Percentiles rank a stretch among this genome's conserved stretches.
Evolutionary conservation across 108 stramenopile genomes (phyloP).

Genomic region (Poteriospumella lacustris): DNA sequence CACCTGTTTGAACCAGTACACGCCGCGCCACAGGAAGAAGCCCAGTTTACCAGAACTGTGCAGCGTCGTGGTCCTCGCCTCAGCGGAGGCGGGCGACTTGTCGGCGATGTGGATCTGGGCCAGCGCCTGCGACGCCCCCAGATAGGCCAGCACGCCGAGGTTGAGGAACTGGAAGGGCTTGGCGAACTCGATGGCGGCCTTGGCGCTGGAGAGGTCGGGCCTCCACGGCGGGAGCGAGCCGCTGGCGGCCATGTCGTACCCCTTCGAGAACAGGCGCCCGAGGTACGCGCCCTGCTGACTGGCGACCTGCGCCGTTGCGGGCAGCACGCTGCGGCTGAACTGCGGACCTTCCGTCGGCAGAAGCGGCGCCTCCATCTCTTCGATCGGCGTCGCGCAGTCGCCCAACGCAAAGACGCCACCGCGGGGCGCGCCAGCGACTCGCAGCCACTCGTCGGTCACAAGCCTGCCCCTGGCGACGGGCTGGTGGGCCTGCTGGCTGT

Average conservation of each 20-base stretch:
- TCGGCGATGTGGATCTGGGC: constrained; percentile 41
- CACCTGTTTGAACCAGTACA: constrained; percentile 84
- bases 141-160: constrained; percentile 86
- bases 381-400: constrained; percentile 71
- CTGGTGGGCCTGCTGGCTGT: constrained; percentile 39
- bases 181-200: constrained; percentile 54
- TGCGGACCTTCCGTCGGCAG: no score
- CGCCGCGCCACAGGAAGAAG: constrained; percentile 54
- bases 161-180: constrained; percentile 89
- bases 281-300: constrained; percentile 84
- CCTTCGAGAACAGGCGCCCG: constrained; percentile 67
- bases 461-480: constrained; percentile 71
- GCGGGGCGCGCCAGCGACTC: constrained; percentile 70
- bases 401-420: constrained; percentile 71
- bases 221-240: neutral
- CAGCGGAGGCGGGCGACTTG: neutral
- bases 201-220: neutral
- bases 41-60: constrained; percentile 37
- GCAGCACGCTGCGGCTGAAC: no score
- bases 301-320: constrained; percentile 86
- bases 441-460: constrained; percentile 79
- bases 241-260: constrained; percentile 63
- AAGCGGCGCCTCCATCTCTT: no score
- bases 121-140: constrained; percentile 69
- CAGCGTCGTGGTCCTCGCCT: constrained; percentile 19